Percentiles rank a stretch among this genome's conserved stretches.
These are phyloP conservation scores for Pyropia yezoensis DNA, from an alignment of 23 red algal genomes.

Conservation along the genomic window DNA sequence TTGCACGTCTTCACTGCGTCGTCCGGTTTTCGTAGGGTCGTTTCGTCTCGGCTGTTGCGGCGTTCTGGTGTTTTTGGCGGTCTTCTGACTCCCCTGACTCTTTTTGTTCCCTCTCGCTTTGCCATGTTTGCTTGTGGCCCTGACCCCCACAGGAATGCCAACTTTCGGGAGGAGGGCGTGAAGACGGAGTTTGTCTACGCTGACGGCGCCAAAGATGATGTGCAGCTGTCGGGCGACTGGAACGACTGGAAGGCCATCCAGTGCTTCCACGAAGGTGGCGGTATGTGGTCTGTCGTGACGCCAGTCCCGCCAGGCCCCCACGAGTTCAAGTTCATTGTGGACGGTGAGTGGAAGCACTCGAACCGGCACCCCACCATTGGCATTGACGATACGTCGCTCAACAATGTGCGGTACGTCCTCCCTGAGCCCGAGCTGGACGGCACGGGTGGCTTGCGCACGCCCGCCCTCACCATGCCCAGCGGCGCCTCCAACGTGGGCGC, in stretches of 20 bases:
- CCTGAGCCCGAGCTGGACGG: slow-evolving; percentile 50
- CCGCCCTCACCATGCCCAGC: too few relatives aligned
- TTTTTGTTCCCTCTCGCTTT: too few relatives aligned
- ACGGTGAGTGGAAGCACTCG: slow-evolving; percentile 89
- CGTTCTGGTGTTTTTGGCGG: too few relatives aligned
- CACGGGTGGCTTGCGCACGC: too few relatives aligned
- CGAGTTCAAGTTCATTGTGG: slow-evolving; percentile 94
- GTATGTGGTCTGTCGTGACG: slow-evolving; percentile 90
- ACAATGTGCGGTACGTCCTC: slow-evolving; percentile 80
- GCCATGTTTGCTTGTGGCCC: too few relatives aligned
- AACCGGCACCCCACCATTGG: slow-evolving; percentile 85
- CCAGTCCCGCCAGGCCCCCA: slow-evolving; percentile 78
- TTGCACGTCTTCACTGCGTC: too few relatives aligned
- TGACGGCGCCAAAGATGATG: slow-evolving; percentile 84
- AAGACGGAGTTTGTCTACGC: slow-evolving; percentile 90
- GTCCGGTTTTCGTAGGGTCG: too few relatives aligned
- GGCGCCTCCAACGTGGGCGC: too few relatives aligned
- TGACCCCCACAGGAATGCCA: too few relatives aligned
- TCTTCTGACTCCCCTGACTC: too few relatives aligned
- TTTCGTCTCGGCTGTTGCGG: too few relatives aligned
- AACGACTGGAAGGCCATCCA: slow-evolving; percentile 93
- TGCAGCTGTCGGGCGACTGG: slow-evolving; percentile 91
- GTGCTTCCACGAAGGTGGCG: slow-evolving; percentile 89
- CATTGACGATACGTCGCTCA: slow-evolving; percentile 73
- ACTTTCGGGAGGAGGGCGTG: slow-evolving; percentile 45